Evolutionary conservation across 2,329 filamentous ascomycete genomes (phyloP).

Genomic region (Pseudogymnoascus sp.): DNA sequence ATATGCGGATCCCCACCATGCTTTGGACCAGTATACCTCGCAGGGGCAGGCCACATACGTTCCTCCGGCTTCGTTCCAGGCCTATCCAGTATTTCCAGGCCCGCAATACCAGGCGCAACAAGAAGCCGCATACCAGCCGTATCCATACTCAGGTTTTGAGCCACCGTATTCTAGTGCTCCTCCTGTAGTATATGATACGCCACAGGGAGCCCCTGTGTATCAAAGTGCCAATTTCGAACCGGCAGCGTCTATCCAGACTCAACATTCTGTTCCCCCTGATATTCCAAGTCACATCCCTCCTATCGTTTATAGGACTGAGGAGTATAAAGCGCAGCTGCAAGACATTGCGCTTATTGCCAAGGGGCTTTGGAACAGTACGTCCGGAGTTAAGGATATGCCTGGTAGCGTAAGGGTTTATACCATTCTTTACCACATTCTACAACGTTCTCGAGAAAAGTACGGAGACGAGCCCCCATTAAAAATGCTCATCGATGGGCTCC

Average conservation of each 20-base stretch:
- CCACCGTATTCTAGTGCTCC: neutral
- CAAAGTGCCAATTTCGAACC: conserved; percentile 12
- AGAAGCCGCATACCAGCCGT: neutral
- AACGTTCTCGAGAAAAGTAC: conserved; percentile 50
- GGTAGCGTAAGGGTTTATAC: conserved; percentile 54
- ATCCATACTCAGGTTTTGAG: neutral
- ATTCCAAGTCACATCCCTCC: conserved; percentile 15
- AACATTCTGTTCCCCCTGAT: conserved; percentile 8
- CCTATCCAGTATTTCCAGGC: neutral
- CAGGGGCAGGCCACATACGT: neutral
- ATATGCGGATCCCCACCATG: neutral
- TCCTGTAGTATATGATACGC: neutral
- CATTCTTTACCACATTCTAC: conserved; percentile 54
- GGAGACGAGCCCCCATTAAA: conserved; percentile 46
- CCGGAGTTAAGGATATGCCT: conserved; percentile 51
- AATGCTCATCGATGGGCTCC: conserved; percentile 51
- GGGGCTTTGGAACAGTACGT: conserved; percentile 54
- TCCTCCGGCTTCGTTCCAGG: neutral
- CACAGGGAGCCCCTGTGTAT: neutral
- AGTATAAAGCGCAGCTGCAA: conserved; percentile 41
- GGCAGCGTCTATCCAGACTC: conserved; percentile 17
- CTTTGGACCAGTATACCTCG: neutral
- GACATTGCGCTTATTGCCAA: conserved; percentile 47
- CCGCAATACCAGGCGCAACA: neutral
- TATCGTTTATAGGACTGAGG: conserved; percentile 26